A percentile compares a stretch with the other conserved stretches of the same genome.
These are phyloP conservation scores for Scalesia atractyloides DNA, from an alignment of 129 eudicot species.

Conservation along the genomic window DNA sequence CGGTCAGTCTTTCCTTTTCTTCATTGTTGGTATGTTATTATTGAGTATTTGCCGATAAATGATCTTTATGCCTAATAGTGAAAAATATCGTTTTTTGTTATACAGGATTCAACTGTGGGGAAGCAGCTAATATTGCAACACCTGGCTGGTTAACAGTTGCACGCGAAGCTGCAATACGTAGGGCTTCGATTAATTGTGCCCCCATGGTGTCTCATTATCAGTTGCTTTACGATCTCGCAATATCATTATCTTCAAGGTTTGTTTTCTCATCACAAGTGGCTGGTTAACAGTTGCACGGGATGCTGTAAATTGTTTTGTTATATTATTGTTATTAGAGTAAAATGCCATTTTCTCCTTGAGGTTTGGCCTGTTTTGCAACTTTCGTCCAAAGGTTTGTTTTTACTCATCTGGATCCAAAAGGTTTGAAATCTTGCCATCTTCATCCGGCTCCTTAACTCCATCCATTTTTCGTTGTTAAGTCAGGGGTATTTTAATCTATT, in stretches of 20 bases:
- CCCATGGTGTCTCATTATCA: conserved; percentile 98
- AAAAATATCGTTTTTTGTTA: not conserved
- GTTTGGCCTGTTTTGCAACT: too few species aligned
- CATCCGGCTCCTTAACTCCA: too few species aligned
- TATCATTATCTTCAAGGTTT: conserved; percentile 75
- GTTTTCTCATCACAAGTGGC: conserved; percentile 3
- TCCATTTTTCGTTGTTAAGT: too few species aligned
- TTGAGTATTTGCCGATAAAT: not conserved
- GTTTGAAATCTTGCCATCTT: too few species aligned
- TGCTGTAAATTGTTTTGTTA: too few species aligned
- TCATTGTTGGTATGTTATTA: not conserved
- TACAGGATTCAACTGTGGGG: conserved; percentile 88
- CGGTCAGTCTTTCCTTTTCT: not conserved
- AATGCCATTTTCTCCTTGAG: too few species aligned
- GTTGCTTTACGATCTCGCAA: conserved; percentile 87
- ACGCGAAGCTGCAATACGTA: conserved; percentile 86
- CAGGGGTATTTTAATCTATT: too few species aligned
- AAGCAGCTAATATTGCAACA: conserved; percentile 97
- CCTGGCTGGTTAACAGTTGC: conserved; percentile 97
- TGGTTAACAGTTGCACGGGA: too few species aligned
- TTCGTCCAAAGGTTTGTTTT: too few species aligned
- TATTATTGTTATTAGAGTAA: too few species aligned
- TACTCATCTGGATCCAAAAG: too few species aligned
- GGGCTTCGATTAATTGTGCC: conserved; percentile 88
- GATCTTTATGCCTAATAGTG: conserved; percentile 2